Evolutionary conservation across 176 grass and related monocot species (phyloP).

Genomic region (Triticum monococcum): DNA sequence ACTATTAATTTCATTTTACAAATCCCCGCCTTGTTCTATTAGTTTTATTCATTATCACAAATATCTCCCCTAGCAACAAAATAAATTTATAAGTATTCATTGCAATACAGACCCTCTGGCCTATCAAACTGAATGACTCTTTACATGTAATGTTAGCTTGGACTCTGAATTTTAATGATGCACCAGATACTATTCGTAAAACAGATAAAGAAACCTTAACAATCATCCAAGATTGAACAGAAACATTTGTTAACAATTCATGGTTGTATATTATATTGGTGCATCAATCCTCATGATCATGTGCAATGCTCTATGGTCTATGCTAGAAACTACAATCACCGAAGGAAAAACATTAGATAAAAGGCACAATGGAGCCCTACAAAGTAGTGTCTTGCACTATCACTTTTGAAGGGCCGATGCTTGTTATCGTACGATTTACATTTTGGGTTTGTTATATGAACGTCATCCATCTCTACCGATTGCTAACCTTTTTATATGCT

Average conservation of each 20-base stretch:
- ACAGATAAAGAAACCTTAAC: not conserved
- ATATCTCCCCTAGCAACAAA: not conserved
- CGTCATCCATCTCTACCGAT: not conserved
- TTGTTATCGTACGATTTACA: not conserved
- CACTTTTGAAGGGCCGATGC: not conserved
- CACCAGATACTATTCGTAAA: not conserved
- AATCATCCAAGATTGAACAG: not conserved
- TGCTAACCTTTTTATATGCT: constrained; percentile 29
- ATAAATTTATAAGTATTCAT: not conserved
- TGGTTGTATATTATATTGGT: not conserved
- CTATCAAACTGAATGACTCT: not conserved
- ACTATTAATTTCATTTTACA: not conserved
- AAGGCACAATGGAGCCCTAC: not conserved
- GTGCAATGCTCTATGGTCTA: not conserved
- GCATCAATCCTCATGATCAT: constrained; percentile 2
- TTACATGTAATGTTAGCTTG: not conserved
- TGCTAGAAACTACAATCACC: not conserved
- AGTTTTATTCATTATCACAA: not conserved
- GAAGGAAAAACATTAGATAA: not conserved
- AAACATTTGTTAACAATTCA: constrained; percentile 11
- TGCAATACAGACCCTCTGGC: not conserved
- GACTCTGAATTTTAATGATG: not conserved
- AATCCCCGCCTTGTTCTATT: not conserved
- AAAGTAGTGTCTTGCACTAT: not conserved
- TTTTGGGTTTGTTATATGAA: not conserved